Base-by-base conservation (phyloP, 2,329 filamentous ascomycete species). In the Fusarium sambucinum region DNA sequence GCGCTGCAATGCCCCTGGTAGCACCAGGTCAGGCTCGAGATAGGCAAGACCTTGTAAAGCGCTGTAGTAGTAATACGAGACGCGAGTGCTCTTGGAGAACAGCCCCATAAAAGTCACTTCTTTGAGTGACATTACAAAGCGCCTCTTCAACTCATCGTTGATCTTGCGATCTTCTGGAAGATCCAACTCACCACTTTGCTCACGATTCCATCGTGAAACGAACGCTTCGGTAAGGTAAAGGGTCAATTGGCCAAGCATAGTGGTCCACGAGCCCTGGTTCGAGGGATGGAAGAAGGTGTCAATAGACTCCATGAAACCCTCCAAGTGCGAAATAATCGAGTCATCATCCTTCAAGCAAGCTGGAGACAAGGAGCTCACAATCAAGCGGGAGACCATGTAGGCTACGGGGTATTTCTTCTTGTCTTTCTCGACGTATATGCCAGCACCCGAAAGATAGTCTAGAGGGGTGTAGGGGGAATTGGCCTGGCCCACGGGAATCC, bases 241-340 rank as follows among this genome's bases (percentile, higher is more conserved):
- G 7, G 96, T 92, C 55, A 99, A 85, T 78, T 98, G 95, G 5
- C 94, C 91, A 42, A 99, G 83, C 69, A 95, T 92, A 73, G 89
- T 93, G 2, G 95, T 97, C 96, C 96, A 99, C 16, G 84, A 84
- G 16, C 96, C 96, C 53, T 95, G 92, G 78, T 99, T 99, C 4
- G 96, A 99, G 3, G 96, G 96, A 74, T 99, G 96, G 84, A 97
- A 99, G 79, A 99, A 99, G 1, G 96, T 99, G 78, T 99, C 96
- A 46, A 98, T 91, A 4, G 94, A 96, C 78, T 98, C 92, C 71
- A 99, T 92, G 53, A 99, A 84, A 1, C 93, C 95, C 78, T 99
- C 95, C 7, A 99, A 86, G 69, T 92, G 93, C 33, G 91, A 88
- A 73, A 99, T 80, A 42, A 97, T 88, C 1, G 94, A 98, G 56